Base-by-base conservation (phyloP, 2,329 filamentous ascomycete genomes). In the Aspergillus floridensis region DNA sequence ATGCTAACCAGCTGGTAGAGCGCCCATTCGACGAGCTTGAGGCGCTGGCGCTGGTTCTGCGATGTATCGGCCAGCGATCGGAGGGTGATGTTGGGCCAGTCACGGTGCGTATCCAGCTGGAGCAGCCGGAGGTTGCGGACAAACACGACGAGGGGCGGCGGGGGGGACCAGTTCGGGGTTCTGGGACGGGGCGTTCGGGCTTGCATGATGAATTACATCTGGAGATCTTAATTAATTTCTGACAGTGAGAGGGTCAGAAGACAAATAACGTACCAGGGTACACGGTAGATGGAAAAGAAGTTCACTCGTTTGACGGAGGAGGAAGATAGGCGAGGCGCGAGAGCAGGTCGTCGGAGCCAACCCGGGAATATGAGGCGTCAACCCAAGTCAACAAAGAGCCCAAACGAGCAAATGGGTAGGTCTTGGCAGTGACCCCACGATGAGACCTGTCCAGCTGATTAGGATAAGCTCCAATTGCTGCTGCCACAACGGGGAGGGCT, bases 11-110 rank as follows among this genome's bases (percentile, higher is more conserved):
- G 83, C 54, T 91, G 88, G 74, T 90, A 96, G n/a, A 98, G 80
- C 0, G 89, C 86, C 92, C 93, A 98, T 79, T 99, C 95, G 41
- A 93, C 86, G 60, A 86, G 86, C 67, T 90, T 87, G 41, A 96
- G 87, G 56, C 93, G 86, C 74, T 88, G 89, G 77, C 93, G 95
- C 74, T 93, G 89, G 56, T 90, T 90, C 63, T 88, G 87, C 51
- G 83, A 82, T 0, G 83, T 83, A 68, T 90, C 84, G 3, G 86
- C 85, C 71, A 98, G 91, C 2, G 89, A 90, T 53, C 88, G 81
- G 0, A 82, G 72, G 1, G 85, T 87, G 58, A 97, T 89, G 19
- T 78, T 82, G 0, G 93, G 93, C 90, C 93, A 97, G 76, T 96
- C 92, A 0, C 85, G 80, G 0, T 83, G 83, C 53, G 83, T 79